Evolutionary conservation across 345 rosid genomes (phyloP).

Genomic region (Syzygium grande): DNA sequence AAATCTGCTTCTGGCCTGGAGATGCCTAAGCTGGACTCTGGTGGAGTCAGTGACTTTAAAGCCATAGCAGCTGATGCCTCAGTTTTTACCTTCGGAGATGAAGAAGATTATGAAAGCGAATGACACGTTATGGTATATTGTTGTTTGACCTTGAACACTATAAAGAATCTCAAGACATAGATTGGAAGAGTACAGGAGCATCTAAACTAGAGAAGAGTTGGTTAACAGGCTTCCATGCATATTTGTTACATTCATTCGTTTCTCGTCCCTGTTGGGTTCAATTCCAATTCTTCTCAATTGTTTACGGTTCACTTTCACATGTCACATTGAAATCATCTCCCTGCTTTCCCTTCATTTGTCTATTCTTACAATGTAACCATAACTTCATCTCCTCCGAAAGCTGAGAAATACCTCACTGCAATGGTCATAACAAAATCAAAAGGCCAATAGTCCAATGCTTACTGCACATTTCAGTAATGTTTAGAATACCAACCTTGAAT

Average conservation of each 20-base stretch:
- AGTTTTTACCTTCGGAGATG: slow-evolving; percentile 82
- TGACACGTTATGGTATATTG: slow-evolving; percentile 3
- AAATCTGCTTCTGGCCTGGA: slow-evolving; percentile 10
- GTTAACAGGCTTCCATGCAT: background rate
- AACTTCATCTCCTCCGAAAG: background rate
- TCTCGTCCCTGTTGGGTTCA: background rate
- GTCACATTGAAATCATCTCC: background rate
- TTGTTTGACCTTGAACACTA: background rate
- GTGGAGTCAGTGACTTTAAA: slow-evolving; percentile 51
- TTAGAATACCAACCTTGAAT: background rate
- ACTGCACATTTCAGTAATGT: background rate
- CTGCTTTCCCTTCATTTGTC: background rate
- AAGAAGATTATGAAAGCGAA: slow-evolving; percentile 76
- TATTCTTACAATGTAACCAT: background rate
- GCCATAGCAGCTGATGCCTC: slow-evolving; percentile 90
- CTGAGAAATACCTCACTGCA: background rate
- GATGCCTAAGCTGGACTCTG: background rate
- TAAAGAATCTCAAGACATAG: background rate
- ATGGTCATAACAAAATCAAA: background rate
- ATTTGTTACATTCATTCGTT: background rate
- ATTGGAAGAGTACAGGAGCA: background rate
- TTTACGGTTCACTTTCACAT: background rate
- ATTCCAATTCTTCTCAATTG: background rate
- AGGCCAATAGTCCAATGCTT: background rate
- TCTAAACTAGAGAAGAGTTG: background rate